A percentile compares a stretch with the other conserved stretches of the same genome.
phyloP scores from a whole-genome alignment of 495 filamentous ascomycete species.

The Talaromyces ruber region DNA sequence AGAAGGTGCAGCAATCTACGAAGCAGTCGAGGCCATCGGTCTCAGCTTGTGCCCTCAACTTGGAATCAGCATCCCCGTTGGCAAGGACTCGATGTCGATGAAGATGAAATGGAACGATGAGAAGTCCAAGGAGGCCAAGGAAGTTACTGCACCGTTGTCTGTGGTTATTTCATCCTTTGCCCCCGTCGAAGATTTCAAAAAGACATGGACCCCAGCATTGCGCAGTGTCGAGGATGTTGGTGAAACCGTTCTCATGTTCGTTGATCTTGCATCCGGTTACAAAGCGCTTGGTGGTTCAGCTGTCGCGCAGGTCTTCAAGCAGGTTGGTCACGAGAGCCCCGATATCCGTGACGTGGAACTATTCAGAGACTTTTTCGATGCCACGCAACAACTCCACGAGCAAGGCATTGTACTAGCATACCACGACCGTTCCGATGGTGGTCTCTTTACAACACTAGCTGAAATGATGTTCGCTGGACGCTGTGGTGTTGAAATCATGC shows the following conservation, averaged over 20 bases:
- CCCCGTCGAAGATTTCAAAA: slow-evolving; percentile 65
- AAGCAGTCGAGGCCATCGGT: slow-evolving; percentile 87
- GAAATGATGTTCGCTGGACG: slow-evolving; percentile 99
- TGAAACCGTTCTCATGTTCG: slow-evolving; percentile 81
- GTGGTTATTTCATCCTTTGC: slow-evolving; percentile 87
- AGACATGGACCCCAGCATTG: slow-evolving; percentile 90
- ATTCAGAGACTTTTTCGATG: slow-evolving; percentile 88
- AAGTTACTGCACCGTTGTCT: slow-evolving; percentile 86
- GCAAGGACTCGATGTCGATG: slow-evolving; percentile 98
- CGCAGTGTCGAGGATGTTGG: slow-evolving; percentile 78
- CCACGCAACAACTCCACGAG: slow-evolving; percentile 77
- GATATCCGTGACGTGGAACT: slow-evolving; percentile 75
- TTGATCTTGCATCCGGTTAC: slow-evolving; percentile 72
- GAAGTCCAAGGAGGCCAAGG: slow-evolving; percentile 57
- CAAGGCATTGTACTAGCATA: slow-evolving; percentile 85
- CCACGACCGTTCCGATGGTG: slow-evolving; percentile 90
- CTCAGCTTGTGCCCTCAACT: slow-evolving; percentile 79
- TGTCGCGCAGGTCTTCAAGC: slow-evolving; percentile 83
- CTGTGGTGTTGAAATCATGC: slow-evolving; percentile 76
- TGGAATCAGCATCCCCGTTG: slow-evolving; percentile 87
- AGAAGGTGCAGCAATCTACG: slow-evolving; percentile 89
- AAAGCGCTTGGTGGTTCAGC: slow-evolving; percentile 87
- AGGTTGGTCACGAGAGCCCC: slow-evolving; percentile 74
- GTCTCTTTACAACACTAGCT: slow-evolving; percentile 80
- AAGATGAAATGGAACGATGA: slow-evolving; percentile 90